A percentile compares a stretch with the other conserved stretches of the same genome.
Conservation (phyloP, 169 alveolate genomes). For the Eimeria tenella region DNA sequence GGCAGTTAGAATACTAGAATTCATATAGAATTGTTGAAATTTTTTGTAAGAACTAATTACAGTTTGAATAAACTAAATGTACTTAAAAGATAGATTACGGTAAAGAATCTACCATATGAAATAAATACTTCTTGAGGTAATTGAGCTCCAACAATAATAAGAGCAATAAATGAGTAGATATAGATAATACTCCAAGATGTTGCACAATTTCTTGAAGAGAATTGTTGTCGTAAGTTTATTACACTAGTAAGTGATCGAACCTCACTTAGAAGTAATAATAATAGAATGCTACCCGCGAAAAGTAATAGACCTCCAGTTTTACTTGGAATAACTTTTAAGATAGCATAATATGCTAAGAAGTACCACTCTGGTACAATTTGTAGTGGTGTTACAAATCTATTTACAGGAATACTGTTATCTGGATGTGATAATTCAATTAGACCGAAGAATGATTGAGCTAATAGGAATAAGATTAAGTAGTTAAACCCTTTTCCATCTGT, state of each 20-base stretch:
- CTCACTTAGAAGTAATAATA: conserved; percentile 8
- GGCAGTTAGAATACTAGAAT: too few species aligned
- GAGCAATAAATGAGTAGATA: too few species aligned
- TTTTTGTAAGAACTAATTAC: too few species aligned
- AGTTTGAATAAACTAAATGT: too few species aligned
- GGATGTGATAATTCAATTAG: conserved; percentile 79
- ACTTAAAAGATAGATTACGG: too few species aligned
- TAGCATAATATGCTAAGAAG: conserved; percentile 81
- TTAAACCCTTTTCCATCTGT: conserved; percentile 75
- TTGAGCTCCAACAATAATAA: too few species aligned
- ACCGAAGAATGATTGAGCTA: conserved; percentile 68
- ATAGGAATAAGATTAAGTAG: conserved; percentile 54
- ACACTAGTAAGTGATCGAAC: background rate
- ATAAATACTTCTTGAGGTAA: too few species aligned
- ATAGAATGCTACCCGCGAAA: background rate
- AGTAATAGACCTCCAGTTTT: conserved; percentile 71
- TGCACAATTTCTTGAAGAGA: too few species aligned
- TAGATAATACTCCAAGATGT: too few species aligned
- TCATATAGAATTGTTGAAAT: too few species aligned
- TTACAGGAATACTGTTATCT: conserved; percentile 73
- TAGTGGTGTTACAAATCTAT: conserved; percentile 77
- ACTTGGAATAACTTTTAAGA: conserved; percentile 76
- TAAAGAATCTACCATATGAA: too few species aligned
- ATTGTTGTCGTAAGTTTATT: background rate
- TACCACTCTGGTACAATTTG: conserved; percentile 82